Evolutionary conservation across 2,329 filamentous ascomycete genomes (phyloP).

Genomic region (Orbilia quercus): DNA sequence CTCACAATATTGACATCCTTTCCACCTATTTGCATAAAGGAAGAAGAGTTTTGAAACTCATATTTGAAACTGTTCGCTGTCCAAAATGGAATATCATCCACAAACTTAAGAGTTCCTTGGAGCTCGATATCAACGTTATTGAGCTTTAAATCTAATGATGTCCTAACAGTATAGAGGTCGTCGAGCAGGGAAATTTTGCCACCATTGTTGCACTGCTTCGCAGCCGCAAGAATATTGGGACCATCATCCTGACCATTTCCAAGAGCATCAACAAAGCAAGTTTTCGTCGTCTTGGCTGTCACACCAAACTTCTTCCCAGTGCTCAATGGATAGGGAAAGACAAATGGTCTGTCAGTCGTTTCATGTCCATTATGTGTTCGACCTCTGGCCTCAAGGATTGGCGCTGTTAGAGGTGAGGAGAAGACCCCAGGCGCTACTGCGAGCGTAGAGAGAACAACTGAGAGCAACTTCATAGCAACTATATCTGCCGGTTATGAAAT

Average conservation of each 20-base stretch:
- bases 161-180: conserved; percentile 72
- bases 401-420: conserved; percentile 28
- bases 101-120: conserved; percentile 65
- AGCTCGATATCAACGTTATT: conserved; percentile 72
- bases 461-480: conserved; percentile 28
- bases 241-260: conserved; percentile 65
- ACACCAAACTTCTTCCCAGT: conserved; percentile 41
- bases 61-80: conserved; percentile 73
- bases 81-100: conserved; percentile 77
- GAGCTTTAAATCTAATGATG: conserved; percentile 74
- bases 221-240: conserved; percentile 67
- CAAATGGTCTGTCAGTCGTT: conserved; percentile 39
- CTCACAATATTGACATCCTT: conserved; percentile 75
- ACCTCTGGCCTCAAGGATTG: conserved; percentile 31
- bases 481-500: conserved; percentile 13
- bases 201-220: conserved; percentile 72
- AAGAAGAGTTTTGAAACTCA: conserved; percentile 74
- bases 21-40: conserved; percentile 76
- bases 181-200: conserved; percentile 71
- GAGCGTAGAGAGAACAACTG: conserved; percentile 30
- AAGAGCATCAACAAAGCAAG: conserved; percentile 44
- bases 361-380: conserved; percentile 39
- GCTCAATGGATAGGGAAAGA: conserved; percentile 37
- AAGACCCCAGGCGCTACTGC: conserved; percentile 28
- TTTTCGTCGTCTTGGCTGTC: conserved; percentile 25